Percentiles rank a stretch among this genome's conserved stretches.
Evolutionary conservation across 805 yeast species (phyloP).

Genomic region (Teunomyces pallodes): DNA sequence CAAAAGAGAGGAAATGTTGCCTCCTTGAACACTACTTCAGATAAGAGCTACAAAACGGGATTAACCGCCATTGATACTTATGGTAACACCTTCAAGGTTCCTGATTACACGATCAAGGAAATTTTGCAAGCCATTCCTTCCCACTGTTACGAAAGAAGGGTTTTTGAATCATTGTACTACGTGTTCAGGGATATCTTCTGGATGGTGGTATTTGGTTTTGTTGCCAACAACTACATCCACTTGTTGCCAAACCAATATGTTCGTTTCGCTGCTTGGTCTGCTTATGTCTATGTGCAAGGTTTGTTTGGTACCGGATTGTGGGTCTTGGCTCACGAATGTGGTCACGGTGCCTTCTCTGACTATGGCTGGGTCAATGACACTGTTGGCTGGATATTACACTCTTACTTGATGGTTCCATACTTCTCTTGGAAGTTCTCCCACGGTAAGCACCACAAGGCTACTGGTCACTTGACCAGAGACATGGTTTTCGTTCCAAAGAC

Average conservation of each 20-base stretch:
- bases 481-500: constrained; percentile 60
- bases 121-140: constrained; percentile 57
- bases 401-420: constrained; percentile 56
- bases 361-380: constrained; percentile 51
- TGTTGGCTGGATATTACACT: constrained; percentile 61
- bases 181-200: constrained; percentile 52
- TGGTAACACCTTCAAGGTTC: constrained; percentile 56
- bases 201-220: constrained; percentile 41
- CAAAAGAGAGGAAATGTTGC: constrained; percentile 14
- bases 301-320: constrained; percentile 57
- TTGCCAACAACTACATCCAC: constrained; percentile 43
- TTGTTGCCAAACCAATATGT: constrained; percentile 15
- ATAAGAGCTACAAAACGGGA: constrained; percentile 2
- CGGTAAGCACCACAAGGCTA: constrained; percentile 61
- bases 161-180: constrained; percentile 47
- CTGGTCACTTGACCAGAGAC: constrained; percentile 59
- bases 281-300: constrained; percentile 41
- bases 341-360: constrained; percentile 61
- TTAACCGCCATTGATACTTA: constrained; percentile 47
- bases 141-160: constrained; percentile 57
- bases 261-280: constrained; percentile 43
- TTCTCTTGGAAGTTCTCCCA: constrained; percentile 63
- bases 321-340: constrained; percentile 66
- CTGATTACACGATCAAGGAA: constrained; percentile 61
- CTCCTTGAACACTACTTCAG: constrained; percentile 8